Evolutionary conservation across 2,329 filamentous ascomycete genomes (phyloP).

Genomic region (Trichoderma koningiopsis): DNA sequence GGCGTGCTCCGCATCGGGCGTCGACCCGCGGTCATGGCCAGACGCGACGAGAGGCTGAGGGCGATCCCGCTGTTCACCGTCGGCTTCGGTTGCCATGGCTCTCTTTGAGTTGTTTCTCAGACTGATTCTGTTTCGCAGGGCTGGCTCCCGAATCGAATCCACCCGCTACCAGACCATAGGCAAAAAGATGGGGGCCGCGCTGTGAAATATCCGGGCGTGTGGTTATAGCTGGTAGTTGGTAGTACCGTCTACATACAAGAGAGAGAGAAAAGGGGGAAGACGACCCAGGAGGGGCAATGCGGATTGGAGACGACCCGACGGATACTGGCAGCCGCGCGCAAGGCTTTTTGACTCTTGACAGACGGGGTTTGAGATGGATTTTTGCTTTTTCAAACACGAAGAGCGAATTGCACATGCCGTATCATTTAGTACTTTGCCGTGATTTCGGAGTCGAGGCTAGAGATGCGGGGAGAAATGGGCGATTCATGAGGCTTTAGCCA

Average conservation of each 20-base stretch:
- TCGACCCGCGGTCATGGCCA: neutral
- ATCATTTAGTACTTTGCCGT: constrained; percentile 3
- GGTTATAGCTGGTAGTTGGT: neutral
- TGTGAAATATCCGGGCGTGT: constrained; percentile 15
- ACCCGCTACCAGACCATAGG: neutral
- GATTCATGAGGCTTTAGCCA: constrained; percentile 9
- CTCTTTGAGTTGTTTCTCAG: neutral
- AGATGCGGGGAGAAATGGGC: constrained; percentile 17
- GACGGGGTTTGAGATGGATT: neutral
- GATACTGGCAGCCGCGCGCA: neutral
- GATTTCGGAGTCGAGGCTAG: neutral
- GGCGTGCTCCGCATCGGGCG: constrained; percentile 31
- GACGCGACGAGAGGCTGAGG: constrained; percentile 4
- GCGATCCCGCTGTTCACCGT: constrained; percentile 20
- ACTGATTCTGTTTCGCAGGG: neutral
- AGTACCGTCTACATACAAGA: neutral
- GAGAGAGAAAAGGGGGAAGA: neutral
- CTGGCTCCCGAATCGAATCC: constrained; percentile 1
- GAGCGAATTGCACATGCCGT: neutral
- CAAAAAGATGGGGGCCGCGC: constrained; percentile 5
- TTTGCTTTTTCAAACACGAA: neutral
- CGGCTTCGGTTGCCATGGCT: constrained; percentile 23
- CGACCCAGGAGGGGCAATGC: neutral
- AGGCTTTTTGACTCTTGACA: neutral
- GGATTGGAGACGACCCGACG: constrained; percentile 18